phyloP scores from a whole-genome alignment of 2,329 filamentous ascomycete genomes.

The Neonectria magnoliae region DNA sequence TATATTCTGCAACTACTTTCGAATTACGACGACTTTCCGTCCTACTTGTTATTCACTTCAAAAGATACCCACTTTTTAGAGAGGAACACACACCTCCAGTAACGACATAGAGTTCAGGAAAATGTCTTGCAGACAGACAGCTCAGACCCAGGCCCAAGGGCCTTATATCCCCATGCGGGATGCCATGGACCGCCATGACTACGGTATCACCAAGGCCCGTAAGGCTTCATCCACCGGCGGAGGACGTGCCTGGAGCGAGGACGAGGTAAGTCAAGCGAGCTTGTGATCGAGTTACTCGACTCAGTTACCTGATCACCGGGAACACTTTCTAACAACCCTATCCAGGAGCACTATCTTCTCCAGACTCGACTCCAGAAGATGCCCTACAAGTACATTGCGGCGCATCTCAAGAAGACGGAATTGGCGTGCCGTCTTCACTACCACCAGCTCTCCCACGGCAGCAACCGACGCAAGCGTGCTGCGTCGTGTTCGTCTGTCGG shows the following conservation, averaged over 20 bases:
- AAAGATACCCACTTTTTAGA: conserved; percentile 37
- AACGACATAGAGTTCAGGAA: conserved; percentile 31
- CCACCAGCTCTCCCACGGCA: conserved; percentile 85
- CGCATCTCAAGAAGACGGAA: conserved; percentile 87
- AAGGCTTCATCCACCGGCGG: conserved; percentile 77
- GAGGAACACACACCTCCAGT: conserved; percentile 30
- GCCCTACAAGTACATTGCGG: conserved; percentile 90
- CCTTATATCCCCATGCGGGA: conserved; percentile 64
- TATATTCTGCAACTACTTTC: conserved; percentile 19
- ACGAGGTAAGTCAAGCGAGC: conserved; percentile 69
- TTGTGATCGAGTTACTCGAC: background rate
- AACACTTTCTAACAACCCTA: conserved; percentile 27
- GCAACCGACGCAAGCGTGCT: conserved; percentile 80
- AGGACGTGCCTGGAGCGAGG: conserved; percentile 85
- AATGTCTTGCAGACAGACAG: conserved; percentile 64
- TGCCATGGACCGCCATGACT: conserved; percentile 66
- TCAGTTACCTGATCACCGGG: background rate
- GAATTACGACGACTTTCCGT: conserved; percentile 29
- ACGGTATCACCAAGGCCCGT: conserved; percentile 70
- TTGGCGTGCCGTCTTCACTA: conserved; percentile 88
- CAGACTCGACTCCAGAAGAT: conserved; percentile 88
- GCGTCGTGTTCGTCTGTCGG: conserved; percentile 72
- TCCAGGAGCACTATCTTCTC: conserved; percentile 82
- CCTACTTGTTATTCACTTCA: conserved; percentile 17
- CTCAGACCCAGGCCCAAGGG: conserved; percentile 53